Percentiles rank a stretch among this genome's conserved stretches.
phyloP scores from a whole-genome alignment of 352 stramenopile genomes.

The Globisporangium splendens region DNA sequence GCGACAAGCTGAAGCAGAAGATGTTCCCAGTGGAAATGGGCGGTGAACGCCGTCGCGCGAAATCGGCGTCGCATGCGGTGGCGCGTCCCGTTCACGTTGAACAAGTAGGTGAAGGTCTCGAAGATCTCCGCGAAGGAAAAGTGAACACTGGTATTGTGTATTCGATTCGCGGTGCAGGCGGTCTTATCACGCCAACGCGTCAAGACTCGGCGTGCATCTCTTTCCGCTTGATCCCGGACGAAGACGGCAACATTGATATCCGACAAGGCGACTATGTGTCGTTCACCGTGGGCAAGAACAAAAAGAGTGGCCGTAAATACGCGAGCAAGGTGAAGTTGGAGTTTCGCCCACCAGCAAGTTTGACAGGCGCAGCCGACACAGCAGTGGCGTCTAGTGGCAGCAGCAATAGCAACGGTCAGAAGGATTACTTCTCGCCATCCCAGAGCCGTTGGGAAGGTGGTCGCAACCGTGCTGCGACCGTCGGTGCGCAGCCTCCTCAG shows the following conservation, averaged over 20 bases:
- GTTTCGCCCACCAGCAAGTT: slow-evolving; percentile 68
- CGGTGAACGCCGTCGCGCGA: slow-evolving; percentile 68
- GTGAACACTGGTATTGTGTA: slow-evolving; percentile 86
- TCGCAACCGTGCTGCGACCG: slow-evolving; percentile 54
- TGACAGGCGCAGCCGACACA: slow-evolving; percentile 27
- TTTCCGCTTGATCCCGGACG: slow-evolving; percentile 85
- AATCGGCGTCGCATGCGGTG: slow-evolving; percentile 66
- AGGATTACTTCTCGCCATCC: slow-evolving; percentile 56
- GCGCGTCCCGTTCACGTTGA: slow-evolving; percentile 78
- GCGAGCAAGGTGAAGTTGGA: slow-evolving; percentile 87
- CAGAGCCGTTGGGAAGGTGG: slow-evolving; percentile 46
- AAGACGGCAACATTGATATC: slow-evolving; percentile 85
- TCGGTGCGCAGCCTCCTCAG: slow-evolving; percentile 29
- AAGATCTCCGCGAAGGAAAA: slow-evolving; percentile 84
- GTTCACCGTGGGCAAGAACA: slow-evolving; percentile 89
- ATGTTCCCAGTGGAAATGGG: slow-evolving; percentile 84
- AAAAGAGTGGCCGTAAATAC: slow-evolving; percentile 87
- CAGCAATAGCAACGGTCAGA: slow-evolving; percentile 38
- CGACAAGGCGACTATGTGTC: slow-evolving; percentile 83
- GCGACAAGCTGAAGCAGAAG: slow-evolving; percentile 86
- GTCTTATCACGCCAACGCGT: slow-evolving; percentile 79
- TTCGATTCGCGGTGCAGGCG: slow-evolving; percentile 80
- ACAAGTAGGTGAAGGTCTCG: slow-evolving; percentile 74
- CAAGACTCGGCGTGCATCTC: slow-evolving; percentile 84
- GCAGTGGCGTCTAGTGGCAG: slow-evolving; percentile 10